Base-by-base conservation (phyloP, 805 yeast species). In the Jamesozyma spencerorum region DNA sequence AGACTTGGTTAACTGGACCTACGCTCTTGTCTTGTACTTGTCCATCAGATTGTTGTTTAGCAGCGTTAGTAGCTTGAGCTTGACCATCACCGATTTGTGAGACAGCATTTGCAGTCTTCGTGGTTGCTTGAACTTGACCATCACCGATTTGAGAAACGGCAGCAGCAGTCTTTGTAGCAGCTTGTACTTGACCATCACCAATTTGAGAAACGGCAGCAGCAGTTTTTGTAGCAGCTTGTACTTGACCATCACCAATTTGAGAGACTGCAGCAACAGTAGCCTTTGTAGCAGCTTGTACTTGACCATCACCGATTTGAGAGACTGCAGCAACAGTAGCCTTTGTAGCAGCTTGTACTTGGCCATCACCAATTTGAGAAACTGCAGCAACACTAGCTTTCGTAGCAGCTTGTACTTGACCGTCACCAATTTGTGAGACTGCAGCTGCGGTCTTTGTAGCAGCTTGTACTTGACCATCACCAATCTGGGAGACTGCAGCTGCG, bases 181-280 rank as follows among this genome's bases (percentile, higher is more conserved):
- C 64, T 57, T 71, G 75, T 49, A 72, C 63, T 60, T 74, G 79
- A 50, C 79, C 79, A 42, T 72, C 77, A 44, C 60, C 58, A 45
- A 71, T 66, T 56, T 73, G 78, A 46, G 72, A 61, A 32, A 61
- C 61, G 15, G 65, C 57, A 46, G 70, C 65, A 43, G 58, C 39
- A 15, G 38, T 32, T 41, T 46, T 50, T 22, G 47, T 40, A 22
- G 50, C 43, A 27, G 60, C 61, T 31, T 63, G 41, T 19, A 63
- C 55, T 55, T 68, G 72, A 44, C 74, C 74, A 44, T 70, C 76
- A 43, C 58, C 53, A 38, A 69, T 63, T 54, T 72, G 76, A 38
- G 70, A 51, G 45, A 47, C 51, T 15, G 62, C 49, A 38, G 56
- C 48, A 31, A 63, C 54, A 27, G 51, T 34, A 36, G 48, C 43